Conservation (phyloP, 768 basidiomycete genomes). For the Cystobasidium tubakii region DNA sequence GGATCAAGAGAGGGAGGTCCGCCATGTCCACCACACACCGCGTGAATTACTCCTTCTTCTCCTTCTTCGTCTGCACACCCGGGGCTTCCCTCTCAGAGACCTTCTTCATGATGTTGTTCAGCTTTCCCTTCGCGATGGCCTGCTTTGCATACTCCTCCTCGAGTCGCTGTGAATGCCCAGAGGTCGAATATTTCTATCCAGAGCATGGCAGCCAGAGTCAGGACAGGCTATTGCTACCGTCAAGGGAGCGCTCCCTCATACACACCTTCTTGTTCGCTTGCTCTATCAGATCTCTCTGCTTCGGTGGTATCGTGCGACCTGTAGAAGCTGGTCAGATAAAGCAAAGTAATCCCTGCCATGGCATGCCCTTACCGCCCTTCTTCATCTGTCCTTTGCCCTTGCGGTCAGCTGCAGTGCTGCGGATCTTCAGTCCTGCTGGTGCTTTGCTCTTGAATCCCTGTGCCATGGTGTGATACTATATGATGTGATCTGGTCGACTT, state of each 20-base stretch:
- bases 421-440: neutral
- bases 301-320: constrained; percentile 26
- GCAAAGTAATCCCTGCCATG: too few relatives aligned
- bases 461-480: neutral
- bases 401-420: neutral
- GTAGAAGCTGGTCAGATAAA: neutral
- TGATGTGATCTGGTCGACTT: neutral
- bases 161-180: constrained; percentile 11
- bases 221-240: neutral
- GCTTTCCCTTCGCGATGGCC: constrained; percentile 17
- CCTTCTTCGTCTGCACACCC: neutral
- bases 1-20: too few relatives aligned
- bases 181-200: neutral
- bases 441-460: constrained; percentile 33
- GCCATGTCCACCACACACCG: too few relatives aligned
- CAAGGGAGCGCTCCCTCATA: neutral
- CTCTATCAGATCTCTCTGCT: constrained; percentile 28
- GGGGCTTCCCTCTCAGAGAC: constrained; percentile 4
- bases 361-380: constrained; percentile 25
- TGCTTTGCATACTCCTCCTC: constrained; percentile 20
- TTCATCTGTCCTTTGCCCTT: constrained; percentile 20
- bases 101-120: constrained; percentile 30
- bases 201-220: neutral
- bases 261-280: constrained; percentile 30
- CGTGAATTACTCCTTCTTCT: neutral